Conservation (phyloP, 108 stramenopile species). For the Fragilaria crotonensis region DNA sequence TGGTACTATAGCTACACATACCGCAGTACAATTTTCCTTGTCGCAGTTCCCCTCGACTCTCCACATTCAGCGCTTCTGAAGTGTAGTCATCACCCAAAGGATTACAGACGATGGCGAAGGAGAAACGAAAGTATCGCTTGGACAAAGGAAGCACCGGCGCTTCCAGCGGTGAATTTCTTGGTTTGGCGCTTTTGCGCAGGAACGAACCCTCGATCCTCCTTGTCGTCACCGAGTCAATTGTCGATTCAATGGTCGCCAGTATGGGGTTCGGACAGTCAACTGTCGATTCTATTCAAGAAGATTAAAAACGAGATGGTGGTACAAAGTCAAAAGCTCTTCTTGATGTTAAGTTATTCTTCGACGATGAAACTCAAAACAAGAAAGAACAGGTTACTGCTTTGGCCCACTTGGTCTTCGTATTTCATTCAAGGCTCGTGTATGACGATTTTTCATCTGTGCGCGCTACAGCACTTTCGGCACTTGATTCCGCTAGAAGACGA, state of each 20-base stretch:
- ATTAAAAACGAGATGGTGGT: conserved; percentile 70
- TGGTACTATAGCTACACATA: no score
- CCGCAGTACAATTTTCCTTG: no score
- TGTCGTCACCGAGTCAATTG: no score
- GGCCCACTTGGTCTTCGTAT: conserved; percentile 34
- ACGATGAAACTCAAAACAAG: conserved; percentile 3
- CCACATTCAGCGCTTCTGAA: no score
- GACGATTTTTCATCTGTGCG: conserved; percentile 33
- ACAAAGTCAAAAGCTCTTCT: conserved; percentile 62
- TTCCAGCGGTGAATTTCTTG: conserved; percentile 29
- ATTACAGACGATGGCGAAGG: conserved; percentile 25
- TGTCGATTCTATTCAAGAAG: conserved; percentile 50
- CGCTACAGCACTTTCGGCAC: conserved; percentile 21
- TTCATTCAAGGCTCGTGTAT: conserved; percentile 33
- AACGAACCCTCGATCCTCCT: conserved; percentile 8
- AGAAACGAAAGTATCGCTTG: conserved; percentile 43
- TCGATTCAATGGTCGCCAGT: conserved; percentile 58
- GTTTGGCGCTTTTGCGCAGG: conserved; percentile 46
- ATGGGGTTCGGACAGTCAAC: conserved; percentile 39
- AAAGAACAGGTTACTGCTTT: conserved; percentile 32
- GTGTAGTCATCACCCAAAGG: no score
- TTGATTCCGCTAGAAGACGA: conserved; percentile 5
- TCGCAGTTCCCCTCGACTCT: no score
- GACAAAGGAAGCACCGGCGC: conserved; percentile 28
- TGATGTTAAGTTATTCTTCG: conserved; percentile 32